Conservation (phyloP, 352 stramenopile species). For the Phytopythium delawarense region DNA sequence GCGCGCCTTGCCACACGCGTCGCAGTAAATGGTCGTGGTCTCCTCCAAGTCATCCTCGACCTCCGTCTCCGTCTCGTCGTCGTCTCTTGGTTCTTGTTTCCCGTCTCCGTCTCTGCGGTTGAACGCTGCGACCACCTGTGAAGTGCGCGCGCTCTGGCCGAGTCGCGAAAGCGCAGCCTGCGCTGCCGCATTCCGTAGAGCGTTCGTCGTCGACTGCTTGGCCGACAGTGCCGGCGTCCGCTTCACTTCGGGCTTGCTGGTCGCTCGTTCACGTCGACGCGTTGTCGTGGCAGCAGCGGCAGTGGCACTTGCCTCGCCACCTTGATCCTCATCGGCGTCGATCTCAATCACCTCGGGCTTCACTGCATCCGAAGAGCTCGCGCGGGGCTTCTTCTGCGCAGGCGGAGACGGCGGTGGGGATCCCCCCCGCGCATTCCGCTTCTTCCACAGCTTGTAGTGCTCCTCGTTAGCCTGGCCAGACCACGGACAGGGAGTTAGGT, state of each 20-base stretch:
- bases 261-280: background rate
- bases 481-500: background rate
- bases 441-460: conserved; percentile 66
- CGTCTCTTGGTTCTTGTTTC: conserved; percentile 3
- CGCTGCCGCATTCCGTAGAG: conserved; percentile 43
- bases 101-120: background rate
- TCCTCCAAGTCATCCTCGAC: conserved; percentile 52
- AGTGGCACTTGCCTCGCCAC: background rate
- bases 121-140: conserved; percentile 43
- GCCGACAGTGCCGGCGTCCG: conserved; percentile 24
- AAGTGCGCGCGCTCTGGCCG: conserved; percentile 33
- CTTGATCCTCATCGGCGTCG: background rate
- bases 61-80: conserved; percentile 24
- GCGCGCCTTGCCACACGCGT: conserved; percentile 75
- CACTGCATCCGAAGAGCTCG: background rate
- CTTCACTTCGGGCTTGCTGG: background rate
- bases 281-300: background rate
- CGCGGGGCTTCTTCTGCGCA: conserved; percentile 1
- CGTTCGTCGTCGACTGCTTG: conserved; percentile 22
- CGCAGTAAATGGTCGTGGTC: conserved; percentile 74
- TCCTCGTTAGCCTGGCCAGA: conserved; percentile 59
- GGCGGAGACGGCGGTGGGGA: background rate
- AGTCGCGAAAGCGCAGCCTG: conserved; percentile 54
- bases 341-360: conserved; percentile 5
- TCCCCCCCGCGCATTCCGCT: conserved; percentile 8